Percentiles rank a stretch among this genome's conserved stretches.
These are phyloP conservation scores for Chlamydomonas sphaeroides DNA, from an alignment of 139 green algal species.

Conservation along the genomic window DNA sequence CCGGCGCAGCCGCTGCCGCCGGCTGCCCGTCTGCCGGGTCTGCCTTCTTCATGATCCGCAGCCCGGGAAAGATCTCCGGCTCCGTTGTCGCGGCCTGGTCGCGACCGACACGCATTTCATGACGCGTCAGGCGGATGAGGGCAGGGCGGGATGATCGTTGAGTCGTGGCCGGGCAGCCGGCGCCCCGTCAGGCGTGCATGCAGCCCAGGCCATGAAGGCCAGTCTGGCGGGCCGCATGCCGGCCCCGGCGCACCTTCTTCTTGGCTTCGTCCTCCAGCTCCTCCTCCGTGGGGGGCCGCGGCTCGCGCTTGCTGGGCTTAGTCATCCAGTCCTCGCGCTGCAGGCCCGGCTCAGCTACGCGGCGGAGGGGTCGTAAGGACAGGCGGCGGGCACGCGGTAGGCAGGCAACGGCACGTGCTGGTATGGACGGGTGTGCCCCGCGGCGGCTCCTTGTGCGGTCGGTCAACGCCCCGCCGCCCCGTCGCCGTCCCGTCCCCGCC, in stretches of 20 bases:
- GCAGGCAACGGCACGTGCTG: too few species aligned
- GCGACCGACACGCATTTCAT: too few species aligned
- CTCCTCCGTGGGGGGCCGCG: slow-evolving; percentile 22
- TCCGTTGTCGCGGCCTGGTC: too few species aligned
- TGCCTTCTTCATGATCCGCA: slow-evolving; percentile 52
- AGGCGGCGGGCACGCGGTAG: too few species aligned
- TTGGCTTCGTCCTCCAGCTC: slow-evolving; percentile 1
- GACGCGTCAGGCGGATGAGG: too few species aligned
- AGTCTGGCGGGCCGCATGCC: too few species aligned
- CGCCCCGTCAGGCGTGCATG: not conserved
- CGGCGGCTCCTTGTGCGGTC: not conserved
- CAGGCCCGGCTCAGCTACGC: not conserved
- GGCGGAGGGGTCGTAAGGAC: not conserved
- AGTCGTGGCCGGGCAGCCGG: too few species aligned
- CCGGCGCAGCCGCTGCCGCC: not conserved
- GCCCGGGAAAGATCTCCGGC: slow-evolving; percentile 31
- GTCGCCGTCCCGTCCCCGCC: not conserved
- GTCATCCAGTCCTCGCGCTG: slow-evolving; percentile 85
- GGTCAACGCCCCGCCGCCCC: too few species aligned
- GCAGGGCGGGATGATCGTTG: too few species aligned
- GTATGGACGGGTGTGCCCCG: not conserved
- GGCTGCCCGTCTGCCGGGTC: not conserved
- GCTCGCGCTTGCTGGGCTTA: slow-evolving; percentile 57
- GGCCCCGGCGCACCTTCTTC: not conserved
- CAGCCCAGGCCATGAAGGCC: too few species aligned